Evolutionary conservation across 225 moss, liverwort and hornwort species (phyloP), one percentile per base, ranked within the genome.

Genomic region (Marchantia paleacea): DNA sequence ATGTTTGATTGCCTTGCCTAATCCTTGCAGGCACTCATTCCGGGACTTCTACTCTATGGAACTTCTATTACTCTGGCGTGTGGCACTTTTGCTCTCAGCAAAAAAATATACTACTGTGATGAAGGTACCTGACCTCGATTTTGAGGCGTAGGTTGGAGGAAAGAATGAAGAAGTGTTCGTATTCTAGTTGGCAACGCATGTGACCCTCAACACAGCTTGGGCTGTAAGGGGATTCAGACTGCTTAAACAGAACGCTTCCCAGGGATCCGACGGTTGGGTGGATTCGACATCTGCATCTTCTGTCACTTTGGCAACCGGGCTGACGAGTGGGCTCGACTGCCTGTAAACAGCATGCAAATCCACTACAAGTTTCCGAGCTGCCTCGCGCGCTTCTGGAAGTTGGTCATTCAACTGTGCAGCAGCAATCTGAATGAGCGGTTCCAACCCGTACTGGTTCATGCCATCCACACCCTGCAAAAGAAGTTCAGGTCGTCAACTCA

Each of bases 341-440:
- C 85, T 87, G 82, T 91, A 92, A 7, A 88, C 99, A 39, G 90
- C 89, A 81, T 99, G 95, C 87, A 99, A 87, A 85, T 99, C 93
- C 69, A 91, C 84, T 39, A 99, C 81, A 0, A 99, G 91, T 77
- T 95, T 99, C 49, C 99, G 92, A 26, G 99, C 99, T 73, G 99
- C 94, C 82, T 99, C 99, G 65, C 99, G 94, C 51, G 99, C 99
- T 87, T 99, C 99, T 51, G 99, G 99, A 51, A 99, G 91, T 84
- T 90, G 94, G 79, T 99, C 99, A 80, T 92, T 99, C 86, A 99
- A 81, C 67, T 99, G 99, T 0, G 94, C 91, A 12, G 95, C 99
- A 47, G 93, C 99, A 72, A 86, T 92, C 77, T 92, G 92, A 67
- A 99, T 87, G 16, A 99, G 86, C 48, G 90, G 89, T 74, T 92